Evolutionary conservation across 2,329 filamentous ascomycete species (phyloP).

Genomic region (Hymenoscyphus fructigenus): DNA sequence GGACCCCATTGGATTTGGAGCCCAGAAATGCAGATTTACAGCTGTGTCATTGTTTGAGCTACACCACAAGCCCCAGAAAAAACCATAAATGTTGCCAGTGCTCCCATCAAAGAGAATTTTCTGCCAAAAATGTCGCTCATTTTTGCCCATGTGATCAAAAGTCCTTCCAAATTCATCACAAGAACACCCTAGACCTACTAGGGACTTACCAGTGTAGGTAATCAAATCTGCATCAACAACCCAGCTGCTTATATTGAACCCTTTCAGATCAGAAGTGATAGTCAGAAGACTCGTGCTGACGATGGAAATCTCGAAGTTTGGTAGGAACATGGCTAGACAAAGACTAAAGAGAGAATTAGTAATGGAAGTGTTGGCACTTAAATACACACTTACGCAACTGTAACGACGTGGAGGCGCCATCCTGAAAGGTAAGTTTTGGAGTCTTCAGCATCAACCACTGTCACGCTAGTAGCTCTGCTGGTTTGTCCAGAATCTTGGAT

Average conservation of each 20-base stretch:
- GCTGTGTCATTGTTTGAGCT: slow-evolving; percentile 17
- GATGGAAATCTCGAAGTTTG: slow-evolving; percentile 13
- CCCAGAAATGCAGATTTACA: slow-evolving; percentile 14
- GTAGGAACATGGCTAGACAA: slow-evolving; percentile 9
- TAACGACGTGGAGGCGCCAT: neutral
- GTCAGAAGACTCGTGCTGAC: slow-evolving; percentile 11
- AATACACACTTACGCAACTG: neutral
- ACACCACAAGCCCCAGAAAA: slow-evolving; percentile 15
- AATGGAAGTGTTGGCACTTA: neutral
- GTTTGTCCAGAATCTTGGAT: neutral
- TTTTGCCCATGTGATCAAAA: slow-evolving; percentile 15
- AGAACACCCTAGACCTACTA: neutral
- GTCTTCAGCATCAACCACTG: neutral
- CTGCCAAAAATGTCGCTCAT: slow-evolving; percentile 12
- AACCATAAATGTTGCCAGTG: slow-evolving; percentile 6
- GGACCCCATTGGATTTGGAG: neutral
- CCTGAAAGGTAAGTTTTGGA: neutral
- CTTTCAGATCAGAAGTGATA: slow-evolving; percentile 8
- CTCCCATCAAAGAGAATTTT: slow-evolving; percentile 6
- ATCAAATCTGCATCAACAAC: slow-evolving; percentile 9
- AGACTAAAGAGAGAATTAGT: neutral
- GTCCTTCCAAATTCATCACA: neutral
- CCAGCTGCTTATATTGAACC: slow-evolving; percentile 9
- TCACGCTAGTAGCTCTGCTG: neutral
- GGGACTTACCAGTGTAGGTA: neutral